These are phyloP conservation scores for Plectosphaerella sp. DNA, from an alignment of 2,329 filamentous ascomycete genomes.

Conservation along the genomic window DNA sequence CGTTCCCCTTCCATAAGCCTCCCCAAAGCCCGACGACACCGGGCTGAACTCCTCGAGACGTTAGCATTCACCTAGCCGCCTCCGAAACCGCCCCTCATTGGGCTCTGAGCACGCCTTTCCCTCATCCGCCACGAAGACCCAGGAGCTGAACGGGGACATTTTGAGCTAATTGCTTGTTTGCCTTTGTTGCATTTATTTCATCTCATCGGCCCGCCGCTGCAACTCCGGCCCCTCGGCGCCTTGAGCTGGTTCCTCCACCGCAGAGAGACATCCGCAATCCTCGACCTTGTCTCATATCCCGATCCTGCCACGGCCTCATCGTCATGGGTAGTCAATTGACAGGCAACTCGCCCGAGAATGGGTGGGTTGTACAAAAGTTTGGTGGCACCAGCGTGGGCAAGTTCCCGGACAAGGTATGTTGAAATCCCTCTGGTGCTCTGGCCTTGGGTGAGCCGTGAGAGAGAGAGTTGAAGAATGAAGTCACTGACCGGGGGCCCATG, in stretches of 20 bases:
- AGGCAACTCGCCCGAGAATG: conserved; percentile 33
- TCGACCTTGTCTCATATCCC: not conserved
- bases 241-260: not conserved
- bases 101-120: not conserved
- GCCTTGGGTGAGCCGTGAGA: too few relatives aligned
- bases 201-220: not conserved
- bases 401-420: conserved; percentile 66
- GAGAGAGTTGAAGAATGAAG: too few relatives aligned
- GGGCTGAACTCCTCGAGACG: not conserved
- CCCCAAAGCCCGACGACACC: not conserved
- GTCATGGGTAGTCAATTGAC: conserved; percentile 10
- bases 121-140: not conserved
- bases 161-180: not conserved
- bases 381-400: conserved; percentile 95
- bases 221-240: not conserved
- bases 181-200: not conserved
- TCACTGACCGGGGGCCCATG: too few relatives aligned
- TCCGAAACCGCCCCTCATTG: not conserved
- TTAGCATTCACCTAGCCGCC: not conserved
- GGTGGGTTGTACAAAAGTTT: conserved; percentile 92
- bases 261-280: not conserved
- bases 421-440: not conserved
- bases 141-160: not conserved
- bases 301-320: not conserved
- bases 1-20: not conserved